phyloP scores from a whole-genome alignment of 2,329 filamentous ascomycete genomes.

The Botrytis sinoallii region DNA sequence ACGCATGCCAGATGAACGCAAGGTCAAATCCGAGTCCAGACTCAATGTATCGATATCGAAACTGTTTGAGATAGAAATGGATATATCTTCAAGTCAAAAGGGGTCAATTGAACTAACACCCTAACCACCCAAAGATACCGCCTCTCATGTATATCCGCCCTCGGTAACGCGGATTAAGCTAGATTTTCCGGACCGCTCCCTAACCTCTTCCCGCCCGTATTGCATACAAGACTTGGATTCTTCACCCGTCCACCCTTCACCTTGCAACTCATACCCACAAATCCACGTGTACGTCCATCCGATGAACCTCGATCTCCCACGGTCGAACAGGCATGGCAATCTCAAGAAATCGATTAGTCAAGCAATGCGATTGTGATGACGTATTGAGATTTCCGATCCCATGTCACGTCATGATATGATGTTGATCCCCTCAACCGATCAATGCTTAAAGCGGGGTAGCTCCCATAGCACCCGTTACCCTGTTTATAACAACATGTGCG shows the following conservation, averaged over 20 bases:
- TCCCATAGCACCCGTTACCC: background rate
- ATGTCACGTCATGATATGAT: background rate
- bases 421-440: background rate
- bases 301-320: background rate
- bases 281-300: background rate
- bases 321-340: background rate
- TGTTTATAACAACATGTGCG: background rate
- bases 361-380: background rate
- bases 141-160: background rate
- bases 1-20: background rate
- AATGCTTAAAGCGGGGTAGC: background rate
- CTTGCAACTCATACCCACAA: background rate
- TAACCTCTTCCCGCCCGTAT: background rate
- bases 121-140: background rate
- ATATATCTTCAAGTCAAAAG: background rate
- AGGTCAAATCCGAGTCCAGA: background rate
- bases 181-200: background rate
- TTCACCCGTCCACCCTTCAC: background rate
- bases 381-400: background rate
- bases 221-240: no score
- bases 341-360: slow-evolving; percentile 11
- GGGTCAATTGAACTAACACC: background rate
- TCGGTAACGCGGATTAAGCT: background rate
- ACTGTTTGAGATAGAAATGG: background rate
- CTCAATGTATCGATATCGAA: background rate